Percentiles rank a stretch among this genome's conserved stretches.
These are phyloP conservation scores for Leucosporidium scottii DNA, from an alignment of 768 basidiomycete genomes.

Conservation along the genomic window DNA sequence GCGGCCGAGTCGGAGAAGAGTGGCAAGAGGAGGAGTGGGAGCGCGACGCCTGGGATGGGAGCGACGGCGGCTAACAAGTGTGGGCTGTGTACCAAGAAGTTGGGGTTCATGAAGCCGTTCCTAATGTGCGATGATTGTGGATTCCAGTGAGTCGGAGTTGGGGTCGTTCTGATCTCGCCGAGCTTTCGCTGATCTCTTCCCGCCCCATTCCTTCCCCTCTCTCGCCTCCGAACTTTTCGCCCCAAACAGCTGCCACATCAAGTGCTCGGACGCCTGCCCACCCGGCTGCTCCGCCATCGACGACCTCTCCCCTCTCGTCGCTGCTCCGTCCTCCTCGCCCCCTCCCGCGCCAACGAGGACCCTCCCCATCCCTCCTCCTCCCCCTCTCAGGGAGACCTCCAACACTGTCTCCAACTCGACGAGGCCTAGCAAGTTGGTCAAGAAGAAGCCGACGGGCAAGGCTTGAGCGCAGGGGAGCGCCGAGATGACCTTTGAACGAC, in stretches of 20 bases:
- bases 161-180: background rate
- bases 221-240: background rate
- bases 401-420: background rate
- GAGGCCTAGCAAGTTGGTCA: conserved; percentile 23
- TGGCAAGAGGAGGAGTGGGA: conserved; percentile 1
- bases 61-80: conserved; percentile 50
- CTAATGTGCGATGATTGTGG: conserved; percentile 86
- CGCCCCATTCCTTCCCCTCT: background rate
- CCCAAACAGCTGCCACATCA: conserved; percentile 22
- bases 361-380: background rate
- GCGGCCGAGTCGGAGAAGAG: background rate
- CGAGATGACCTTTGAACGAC: no score
- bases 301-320: background rate
- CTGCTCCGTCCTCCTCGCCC: background rate
- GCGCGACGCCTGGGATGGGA: conserved; percentile 3
- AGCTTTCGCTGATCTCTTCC: background rate
- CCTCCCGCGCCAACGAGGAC: background rate
- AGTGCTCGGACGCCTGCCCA: conserved; percentile 16
- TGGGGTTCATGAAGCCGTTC: conserved; percentile 72
- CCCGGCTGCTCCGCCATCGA: background rate
- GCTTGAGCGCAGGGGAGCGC: no score
- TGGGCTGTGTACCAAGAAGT: conserved; percentile 69
- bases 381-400: background rate
- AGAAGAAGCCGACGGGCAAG: conserved; percentile 2
- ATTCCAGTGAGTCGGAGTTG: conserved; percentile 50